Base-by-base conservation (phyloP, 108 stramenopile species). In the Nitzschia sp. region DNA sequence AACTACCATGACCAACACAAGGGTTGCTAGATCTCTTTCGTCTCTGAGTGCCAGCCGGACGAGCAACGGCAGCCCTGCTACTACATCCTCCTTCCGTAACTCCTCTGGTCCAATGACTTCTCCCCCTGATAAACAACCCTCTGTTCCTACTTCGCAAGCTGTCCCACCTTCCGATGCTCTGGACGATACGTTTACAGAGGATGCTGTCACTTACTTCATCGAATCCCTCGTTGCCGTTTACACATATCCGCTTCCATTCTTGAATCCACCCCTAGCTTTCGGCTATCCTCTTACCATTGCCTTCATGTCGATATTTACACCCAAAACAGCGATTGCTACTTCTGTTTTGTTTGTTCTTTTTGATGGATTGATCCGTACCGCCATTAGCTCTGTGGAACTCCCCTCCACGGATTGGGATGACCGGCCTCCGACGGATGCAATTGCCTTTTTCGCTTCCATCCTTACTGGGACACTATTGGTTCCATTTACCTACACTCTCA, bases 271-370 rank as follows among this genome's bases (percentile, higher is more conserved):
- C 1, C 20, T 65, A 29, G 64, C 64, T 7, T 17, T 51, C 6
- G 64, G 64, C 15, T 65, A 65, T 52, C 64, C 64, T 34, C 29
- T 34, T 34, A 34, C 29, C n/a, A 39, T 53, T 11, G 34, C 52
- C 0, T 38, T 65, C 1, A 19, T 52, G 12, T 25, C 34, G 7
- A 39, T 51, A 19, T 38, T 65, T 12, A 50, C 64, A 1, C 10
- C 34, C 10, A 10, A 24, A n/a, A 65, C 51, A 24, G 42, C 51
- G 7, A 1, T 25, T 3, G 20, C 52, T 22, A n/a, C 52, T 7
- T 10, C 52, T 37, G 64, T 24, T 12, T 51, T 42, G 10, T 65
- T 65, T 65, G 24, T 15, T 15, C 10, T 65, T 8, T 65, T 53
- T 29, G 51, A 9, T 52, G 34, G 34, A 11, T 52, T 51, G 64